Base-by-base conservation (phyloP, 2,329 filamentous ascomycete genomes). In the Cercospora sojina region DNA sequence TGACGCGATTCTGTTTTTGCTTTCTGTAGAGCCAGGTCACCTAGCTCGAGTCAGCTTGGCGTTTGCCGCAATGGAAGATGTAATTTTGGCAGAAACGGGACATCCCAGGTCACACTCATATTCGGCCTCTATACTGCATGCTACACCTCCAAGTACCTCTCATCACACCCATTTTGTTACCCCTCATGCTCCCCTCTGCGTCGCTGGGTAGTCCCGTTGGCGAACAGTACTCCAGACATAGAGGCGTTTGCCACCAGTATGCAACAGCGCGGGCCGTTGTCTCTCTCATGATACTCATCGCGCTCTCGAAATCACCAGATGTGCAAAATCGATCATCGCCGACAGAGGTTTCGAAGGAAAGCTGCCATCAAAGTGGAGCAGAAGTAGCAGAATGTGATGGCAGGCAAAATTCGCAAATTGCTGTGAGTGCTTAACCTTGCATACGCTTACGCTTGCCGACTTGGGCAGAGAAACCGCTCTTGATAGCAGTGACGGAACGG, bases 381-480 rank as follows among this genome's bases (percentile, higher is more conserved):
- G n/a, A 35, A 13, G 29, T 57, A 32, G 47, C 47, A n/a, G 13
- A 27, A 53, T 53, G 13, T 29, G 47, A 27, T 29, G 23, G 23
- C 47, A n/a, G 16, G 59, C 29, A 41, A 53, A 62, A 29, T 13
- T 51, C 47, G 5, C 47, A 62, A 57, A n/a, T 18, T 57, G 25
- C 31, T 25, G 49, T 13, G 38, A 32, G 27, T 57, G 65, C 86
- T 64, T 74, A 75, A 62, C 69, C 70, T 68, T 74, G 73, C 84
- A 93, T 91, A 88, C 96, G 96, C 86, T 89, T 95, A 87, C 95
- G 91, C 91, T 97, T 97, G 80, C 95, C 95, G 81, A 99, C 91
- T 84, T 98, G 95, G 81, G 95, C 95, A 77, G 93, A 96, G 93
- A 99, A 99, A 93, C 95, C 95, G 69, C 93, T 97, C 90, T 99